phyloP scores from a whole-genome alignment of 495 filamentous ascomycete genomes.

The Aspergillus sclerotiicarbonarius region DNA sequence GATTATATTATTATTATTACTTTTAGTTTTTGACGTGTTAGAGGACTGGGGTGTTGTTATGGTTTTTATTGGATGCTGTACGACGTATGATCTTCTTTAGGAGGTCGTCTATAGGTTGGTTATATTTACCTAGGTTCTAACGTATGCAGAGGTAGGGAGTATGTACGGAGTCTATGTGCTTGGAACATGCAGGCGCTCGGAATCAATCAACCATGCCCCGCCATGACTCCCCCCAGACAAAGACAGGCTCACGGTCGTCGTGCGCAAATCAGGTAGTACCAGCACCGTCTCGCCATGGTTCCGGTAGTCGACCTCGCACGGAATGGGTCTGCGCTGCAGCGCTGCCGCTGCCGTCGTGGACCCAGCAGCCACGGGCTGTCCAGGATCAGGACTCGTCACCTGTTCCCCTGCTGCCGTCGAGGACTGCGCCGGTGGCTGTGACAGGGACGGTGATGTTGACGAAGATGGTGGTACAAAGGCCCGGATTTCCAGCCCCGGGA shows the following conservation, averaged over 20 bases:
- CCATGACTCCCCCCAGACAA: constrained; percentile 53
- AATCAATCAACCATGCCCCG: constrained; percentile 63
- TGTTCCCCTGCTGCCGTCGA: constrained; percentile 11
- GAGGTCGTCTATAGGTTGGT: neutral
- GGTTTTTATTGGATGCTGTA: no score
- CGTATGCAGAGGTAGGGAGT: neutral
- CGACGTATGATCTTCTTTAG: no score
- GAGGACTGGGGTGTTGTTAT: no score
- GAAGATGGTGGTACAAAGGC: constrained; percentile 41
- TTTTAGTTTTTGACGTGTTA: no score
- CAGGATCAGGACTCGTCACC: neutral
- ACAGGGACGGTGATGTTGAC: constrained; percentile 19
- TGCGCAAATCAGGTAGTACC: constrained; percentile 71
- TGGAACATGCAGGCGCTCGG: constrained; percentile 34
- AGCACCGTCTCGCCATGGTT: constrained; percentile 73
- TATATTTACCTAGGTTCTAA: neutral
- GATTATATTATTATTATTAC: neutral
- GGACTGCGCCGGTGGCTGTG: constrained; percentile 15
- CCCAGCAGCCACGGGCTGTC: neutral
- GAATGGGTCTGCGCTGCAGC: constrained; percentile 39
- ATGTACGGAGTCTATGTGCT: neutral
- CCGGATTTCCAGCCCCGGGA: constrained; percentile 78
- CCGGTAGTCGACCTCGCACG: constrained; percentile 75
- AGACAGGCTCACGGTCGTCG: constrained; percentile 75
- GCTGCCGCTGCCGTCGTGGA: constrained; percentile 13